Conservation (phyloP, 2,329 filamentous ascomycete genomes). For the Balansia obtecta region DNA sequence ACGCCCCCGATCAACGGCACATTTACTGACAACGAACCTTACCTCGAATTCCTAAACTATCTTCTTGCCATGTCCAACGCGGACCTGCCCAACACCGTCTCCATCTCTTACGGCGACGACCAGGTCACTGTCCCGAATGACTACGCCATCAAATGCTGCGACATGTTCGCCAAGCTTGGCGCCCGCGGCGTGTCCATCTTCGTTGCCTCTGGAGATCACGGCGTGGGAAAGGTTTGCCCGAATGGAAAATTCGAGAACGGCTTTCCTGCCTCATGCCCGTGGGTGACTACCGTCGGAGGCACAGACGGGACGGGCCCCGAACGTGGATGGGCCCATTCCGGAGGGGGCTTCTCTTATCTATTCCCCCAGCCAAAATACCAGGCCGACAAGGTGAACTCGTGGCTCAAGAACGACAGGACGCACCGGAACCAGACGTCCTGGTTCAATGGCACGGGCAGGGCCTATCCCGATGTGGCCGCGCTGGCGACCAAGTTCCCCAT, state of each 20-base stretch:
- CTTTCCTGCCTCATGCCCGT: constrained; percentile 31
- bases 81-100: constrained; percentile 23
- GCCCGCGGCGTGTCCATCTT: constrained; percentile 51
- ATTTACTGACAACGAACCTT: constrained; percentile 46
- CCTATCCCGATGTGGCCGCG: constrained; percentile 4
- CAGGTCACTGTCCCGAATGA: constrained; percentile 43
- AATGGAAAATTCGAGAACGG: constrained; percentile 23
- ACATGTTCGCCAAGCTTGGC: constrained; percentile 49
- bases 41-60: constrained; percentile 50
- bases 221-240: constrained; percentile 3
- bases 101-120: constrained; percentile 55
- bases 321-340: background rate
- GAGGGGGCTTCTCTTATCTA: constrained; percentile 2
- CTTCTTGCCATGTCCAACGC: constrained; percentile 47
- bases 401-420: constrained; percentile 3
- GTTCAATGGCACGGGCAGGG: constrained; percentile 3
- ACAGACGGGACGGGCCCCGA: constrained; percentile 2
- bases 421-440: background rate
- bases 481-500: background rate
- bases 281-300: constrained; percentile 21
- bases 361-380: constrained; percentile 4
- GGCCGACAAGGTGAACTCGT: background rate
- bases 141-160: constrained; percentile 47
- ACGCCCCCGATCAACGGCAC: background rate
- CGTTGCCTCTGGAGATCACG: constrained; percentile 44